phyloP scores from a whole-genome alignment of 1,284 basidiomycete species.

The Tilletia indica region DNA sequence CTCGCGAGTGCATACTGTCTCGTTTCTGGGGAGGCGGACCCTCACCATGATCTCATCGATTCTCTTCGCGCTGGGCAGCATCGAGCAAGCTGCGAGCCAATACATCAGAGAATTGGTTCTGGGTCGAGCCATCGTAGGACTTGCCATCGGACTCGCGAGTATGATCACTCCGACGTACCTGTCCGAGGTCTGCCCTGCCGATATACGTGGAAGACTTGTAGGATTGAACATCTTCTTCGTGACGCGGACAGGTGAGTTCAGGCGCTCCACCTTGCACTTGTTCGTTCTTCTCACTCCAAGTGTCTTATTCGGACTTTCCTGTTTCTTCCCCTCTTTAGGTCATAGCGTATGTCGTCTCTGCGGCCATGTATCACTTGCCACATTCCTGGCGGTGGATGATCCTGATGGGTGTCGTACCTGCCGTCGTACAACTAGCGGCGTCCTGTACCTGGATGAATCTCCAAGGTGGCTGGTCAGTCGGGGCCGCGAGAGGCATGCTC shows the following conservation, averaged over 20 bases:
- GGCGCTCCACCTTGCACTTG: background rate
- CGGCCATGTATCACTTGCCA: conserved; percentile 40
- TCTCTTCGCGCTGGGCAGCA: conserved; percentile 42
- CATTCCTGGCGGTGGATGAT: conserved; percentile 52
- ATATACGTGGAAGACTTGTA: conserved; percentile 41
- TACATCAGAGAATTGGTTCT: conserved; percentile 44
- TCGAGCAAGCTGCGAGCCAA: conserved; percentile 47
- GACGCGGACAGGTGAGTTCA: conserved; percentile 37
- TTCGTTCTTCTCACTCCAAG: too few relatives aligned
- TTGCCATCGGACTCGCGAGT: conserved; percentile 44
- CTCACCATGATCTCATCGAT: conserved; percentile 41
- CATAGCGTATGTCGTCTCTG: conserved; percentile 41
- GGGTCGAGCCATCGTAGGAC: conserved; percentile 39
- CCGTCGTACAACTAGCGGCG: conserved; percentile 40
- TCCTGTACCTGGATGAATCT: conserved; percentile 43
- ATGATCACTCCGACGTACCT: conserved; percentile 26
- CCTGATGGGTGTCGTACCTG: conserved; percentile 37
- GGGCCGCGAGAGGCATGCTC: conserved; percentile 34
- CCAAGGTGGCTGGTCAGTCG: conserved; percentile 42
- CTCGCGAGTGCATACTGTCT: conserved; percentile 36
- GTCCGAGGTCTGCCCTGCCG: conserved; percentile 20
- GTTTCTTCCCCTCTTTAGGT: conserved; percentile 18
- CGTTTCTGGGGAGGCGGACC: conserved; percentile 41
- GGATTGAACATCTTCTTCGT: conserved; percentile 45
- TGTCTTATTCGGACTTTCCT: background rate